Conservation (phyloP, 1,284 basidiomycete species). For the Pseudomicrostroma phylloplanum region DNA sequence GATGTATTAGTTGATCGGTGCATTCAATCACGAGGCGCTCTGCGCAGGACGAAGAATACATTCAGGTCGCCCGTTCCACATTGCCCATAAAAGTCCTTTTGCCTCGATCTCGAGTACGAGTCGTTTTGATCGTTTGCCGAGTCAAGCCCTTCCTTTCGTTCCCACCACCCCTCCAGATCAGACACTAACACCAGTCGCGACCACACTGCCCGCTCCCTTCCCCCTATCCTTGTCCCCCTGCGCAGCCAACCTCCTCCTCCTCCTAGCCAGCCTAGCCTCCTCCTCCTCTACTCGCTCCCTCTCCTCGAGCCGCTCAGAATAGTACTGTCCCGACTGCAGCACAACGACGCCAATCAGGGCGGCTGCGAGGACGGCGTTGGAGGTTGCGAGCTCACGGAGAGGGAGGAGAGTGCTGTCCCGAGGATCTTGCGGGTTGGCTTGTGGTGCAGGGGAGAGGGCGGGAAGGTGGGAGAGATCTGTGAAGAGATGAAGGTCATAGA, state of each 20-base stretch:
- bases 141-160: too few species aligned
- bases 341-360: constrained; percentile 46
- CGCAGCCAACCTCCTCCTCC: constrained; percentile 11
- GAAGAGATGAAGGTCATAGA: not conserved
- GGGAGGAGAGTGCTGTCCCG: constrained; percentile 16
- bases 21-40: too few species aligned
- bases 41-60: too few species aligned
- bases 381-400: constrained; percentile 45
- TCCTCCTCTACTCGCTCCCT: constrained; percentile 46
- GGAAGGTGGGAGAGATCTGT: constrained; percentile 25
- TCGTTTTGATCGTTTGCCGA: too few species aligned
- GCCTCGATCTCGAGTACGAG: too few species aligned
- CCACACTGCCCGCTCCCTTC: not conserved
- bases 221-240: not conserved
- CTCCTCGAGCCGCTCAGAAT: constrained; percentile 46
- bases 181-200: too few species aligned
- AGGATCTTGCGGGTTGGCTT: constrained; percentile 16
- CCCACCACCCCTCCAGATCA: too few species aligned
- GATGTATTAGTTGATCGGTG: too few species aligned
- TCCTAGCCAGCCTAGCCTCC: constrained; percentile 40
- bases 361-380: constrained; percentile 44
- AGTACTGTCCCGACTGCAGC: constrained; percentile 49
- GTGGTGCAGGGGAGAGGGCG: constrained; percentile 11
- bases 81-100: too few species aligned
- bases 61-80: too few species aligned